These are phyloP conservation scores for Diaporthe helianthi DNA, from an alignment of 2,329 filamentous ascomycete species.

Conservation along the genomic window DNA sequence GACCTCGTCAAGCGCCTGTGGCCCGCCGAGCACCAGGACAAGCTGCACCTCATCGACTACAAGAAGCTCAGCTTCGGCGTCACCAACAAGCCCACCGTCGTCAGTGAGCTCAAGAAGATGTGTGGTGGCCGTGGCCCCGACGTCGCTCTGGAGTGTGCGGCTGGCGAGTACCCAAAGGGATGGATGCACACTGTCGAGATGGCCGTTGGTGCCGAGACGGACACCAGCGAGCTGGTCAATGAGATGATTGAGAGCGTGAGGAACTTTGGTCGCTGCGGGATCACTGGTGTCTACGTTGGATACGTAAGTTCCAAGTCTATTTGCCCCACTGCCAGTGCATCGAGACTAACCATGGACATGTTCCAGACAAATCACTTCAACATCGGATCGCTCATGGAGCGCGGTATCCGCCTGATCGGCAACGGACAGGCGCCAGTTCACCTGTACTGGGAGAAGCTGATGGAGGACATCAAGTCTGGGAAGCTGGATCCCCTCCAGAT, in stretches of 20 bases:
- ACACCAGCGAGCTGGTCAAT: slow-evolving; percentile 82
- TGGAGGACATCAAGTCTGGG: slow-evolving; percentile 69
- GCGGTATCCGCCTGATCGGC: slow-evolving; percentile 79
- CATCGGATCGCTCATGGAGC: slow-evolving; percentile 84
- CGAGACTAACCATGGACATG: background rate
- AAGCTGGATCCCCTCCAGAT: slow-evolving; percentile 80
- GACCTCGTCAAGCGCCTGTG: slow-evolving; percentile 71
- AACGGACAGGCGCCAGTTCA: slow-evolving; percentile 77
- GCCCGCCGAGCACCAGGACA: slow-evolving; percentile 52
- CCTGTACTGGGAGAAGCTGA: slow-evolving; percentile 82
- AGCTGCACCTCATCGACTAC: slow-evolving; percentile 75
- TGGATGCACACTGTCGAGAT: slow-evolving; percentile 67
- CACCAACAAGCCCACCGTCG: slow-evolving; percentile 66
- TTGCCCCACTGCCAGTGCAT: accelerated
- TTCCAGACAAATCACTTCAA: slow-evolving; percentile 79
- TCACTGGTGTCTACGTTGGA: slow-evolving; percentile 75
- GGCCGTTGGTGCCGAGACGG: slow-evolving; percentile 75
- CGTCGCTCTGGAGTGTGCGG: slow-evolving; percentile 71
- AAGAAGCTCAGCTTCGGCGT: slow-evolving; percentile 64
- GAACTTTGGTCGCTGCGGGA: slow-evolving; percentile 75
- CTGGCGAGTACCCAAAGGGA: slow-evolving; percentile 67
- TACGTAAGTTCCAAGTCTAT: too few relatives aligned
- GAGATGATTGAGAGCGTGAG: slow-evolving; percentile 79
- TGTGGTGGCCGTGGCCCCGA: slow-evolving; percentile 77
- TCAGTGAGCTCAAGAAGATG: slow-evolving; percentile 75